These are phyloP conservation scores for Coemansia reversa DNA, from an alignment of 192 early-diverging fungal genomes.

Conservation along the genomic window DNA sequence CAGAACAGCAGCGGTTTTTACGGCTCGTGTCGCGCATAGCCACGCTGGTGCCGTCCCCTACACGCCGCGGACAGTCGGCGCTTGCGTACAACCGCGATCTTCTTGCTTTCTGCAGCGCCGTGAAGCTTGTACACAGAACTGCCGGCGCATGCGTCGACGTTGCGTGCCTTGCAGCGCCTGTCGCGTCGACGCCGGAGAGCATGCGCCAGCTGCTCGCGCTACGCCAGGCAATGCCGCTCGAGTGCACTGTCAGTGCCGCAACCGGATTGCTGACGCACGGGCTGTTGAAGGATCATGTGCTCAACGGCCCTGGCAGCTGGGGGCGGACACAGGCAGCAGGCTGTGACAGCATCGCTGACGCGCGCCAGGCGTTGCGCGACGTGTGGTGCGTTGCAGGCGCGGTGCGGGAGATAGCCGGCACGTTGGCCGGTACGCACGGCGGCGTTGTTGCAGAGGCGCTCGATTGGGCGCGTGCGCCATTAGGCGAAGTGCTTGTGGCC, in stretches of 20 bases:
- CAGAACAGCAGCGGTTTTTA: constrained; percentile 18
- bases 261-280: constrained; percentile 35
- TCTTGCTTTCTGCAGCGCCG: constrained; percentile 71
- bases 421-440: constrained; percentile 11
- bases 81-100: constrained; percentile 66
- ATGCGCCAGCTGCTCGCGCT: constrained; percentile 13
- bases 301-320: constrained; percentile 27
- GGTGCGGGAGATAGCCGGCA: constrained; percentile 27
- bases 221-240: constrained; percentile 23
- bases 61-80: constrained; percentile 43
- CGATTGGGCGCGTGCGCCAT: constrained; percentile 31
- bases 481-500: constrained; percentile 10
- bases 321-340: constrained; percentile 15
- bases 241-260: constrained; percentile 28
- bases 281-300: constrained; percentile 29
- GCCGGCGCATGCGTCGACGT: constrained; percentile 20
- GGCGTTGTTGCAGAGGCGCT: constrained; percentile 14
- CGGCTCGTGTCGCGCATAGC: constrained; percentile 37
- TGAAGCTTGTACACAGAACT: constrained; percentile 50
- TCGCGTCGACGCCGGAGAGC: neutral
- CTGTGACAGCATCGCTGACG: constrained; percentile 22
- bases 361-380: constrained; percentile 19
- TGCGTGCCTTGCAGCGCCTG: constrained; percentile 12
- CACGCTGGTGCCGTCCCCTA: constrained; percentile 33
- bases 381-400: constrained; percentile 28